Evolutionary conservation across 352 stramenopile genomes (phyloP), one percentile per base, ranked within the genome.

Genomic region (Phytophthora fragariae): DNA sequence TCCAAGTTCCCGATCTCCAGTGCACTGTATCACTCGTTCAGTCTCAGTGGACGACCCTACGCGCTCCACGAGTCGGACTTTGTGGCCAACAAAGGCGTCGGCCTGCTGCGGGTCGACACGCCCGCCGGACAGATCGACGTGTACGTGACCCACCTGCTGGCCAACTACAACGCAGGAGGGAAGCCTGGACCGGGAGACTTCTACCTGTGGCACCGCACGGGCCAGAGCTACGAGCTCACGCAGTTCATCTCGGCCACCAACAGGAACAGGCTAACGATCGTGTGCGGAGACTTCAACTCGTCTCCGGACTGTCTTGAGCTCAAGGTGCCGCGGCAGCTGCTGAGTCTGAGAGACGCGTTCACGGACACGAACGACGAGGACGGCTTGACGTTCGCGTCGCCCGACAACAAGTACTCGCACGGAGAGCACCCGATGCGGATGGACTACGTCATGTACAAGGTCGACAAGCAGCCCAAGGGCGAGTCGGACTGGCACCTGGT

Each of bases 211-310:
- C 88, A 95, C 46, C 85, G 86, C 33, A 81, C 81, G 5, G 81
- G 77, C 8, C 83, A 95, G 60, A 82, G 85, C 24, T 93, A 93
- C 70, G 88, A 95, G n/a, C 78, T 95, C 24, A 80, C 84, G 68
- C 78, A 84, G 33, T 93, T 93, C 61, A 89, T 95, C 60, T 50
- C 73, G 2, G 82, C 85, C 9, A 95, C 88, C 11, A 82, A 70
- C 46, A 74, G 79, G 14, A 92, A 85, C 60, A 65, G 64, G 0
- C 75, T 95, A 62, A 83, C 79, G 37, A 62, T 95, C 39, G 84
- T 95, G 0, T 92, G 83, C 56, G 88, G 88, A 57, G 88, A 95
- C 76, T 93, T 95, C 65, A 95, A 95, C 70, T 95, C 88, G 57
- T 89, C 86, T 21, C 80, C 86, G 3, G 85, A 93, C 72, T 92